Base-by-base conservation (phyloP, 768 basidiomycete genomes). In the Boletus reticulatus region DNA sequence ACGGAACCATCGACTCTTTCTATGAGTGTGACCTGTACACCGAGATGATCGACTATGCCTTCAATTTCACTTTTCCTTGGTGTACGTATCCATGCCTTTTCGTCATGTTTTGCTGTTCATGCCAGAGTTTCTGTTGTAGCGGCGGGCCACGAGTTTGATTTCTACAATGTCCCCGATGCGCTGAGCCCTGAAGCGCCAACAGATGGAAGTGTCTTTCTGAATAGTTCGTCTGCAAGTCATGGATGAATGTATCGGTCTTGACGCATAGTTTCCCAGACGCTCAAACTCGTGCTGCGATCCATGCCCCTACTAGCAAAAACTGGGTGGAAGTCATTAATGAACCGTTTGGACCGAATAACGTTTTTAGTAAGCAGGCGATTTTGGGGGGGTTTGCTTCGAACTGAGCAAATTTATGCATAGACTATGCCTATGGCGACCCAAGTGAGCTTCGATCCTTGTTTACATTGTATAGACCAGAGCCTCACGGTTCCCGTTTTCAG, bases 1-100 rank as follows among this genome's bases (percentile, higher is more conserved):
- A 84, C 57, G 84, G 79, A 11, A 81, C 80, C 2, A 79, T 85
- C 50, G 79, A 85, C 66, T 75, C 82, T 19, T 80, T 76, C 79
- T 85, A 85, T 56, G 78, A 79, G 5, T 89, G 88, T 65, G 74
- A 82, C 50, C 62, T 88, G 6, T 77, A 82, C 51, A 76, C 79
- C 47, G 82, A 84, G 71, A 79, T 84, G 69, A 60, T 87, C 31
- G 87, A 89, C 63, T 89, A 89, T 63, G 84, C 87, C 8, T 47
- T 83, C 56, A 89, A 89, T 63, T 88, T 78, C 65, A 87, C 87
- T 0, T 82, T 77, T 64, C 88, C 88, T 1, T 80, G 80, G 80
- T 64, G 75, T 81, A 67, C 27, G 77, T 56, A 24, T 45, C 29
- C 20, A 7, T 31, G 22, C 6, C 5, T 20, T 16, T 14, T 13